Evolutionary conservation across 1,139 yeast species (phyloP), one percentile per base, ranked within the genome.

Genomic region (Debaryomyces singareniensis): DNA sequence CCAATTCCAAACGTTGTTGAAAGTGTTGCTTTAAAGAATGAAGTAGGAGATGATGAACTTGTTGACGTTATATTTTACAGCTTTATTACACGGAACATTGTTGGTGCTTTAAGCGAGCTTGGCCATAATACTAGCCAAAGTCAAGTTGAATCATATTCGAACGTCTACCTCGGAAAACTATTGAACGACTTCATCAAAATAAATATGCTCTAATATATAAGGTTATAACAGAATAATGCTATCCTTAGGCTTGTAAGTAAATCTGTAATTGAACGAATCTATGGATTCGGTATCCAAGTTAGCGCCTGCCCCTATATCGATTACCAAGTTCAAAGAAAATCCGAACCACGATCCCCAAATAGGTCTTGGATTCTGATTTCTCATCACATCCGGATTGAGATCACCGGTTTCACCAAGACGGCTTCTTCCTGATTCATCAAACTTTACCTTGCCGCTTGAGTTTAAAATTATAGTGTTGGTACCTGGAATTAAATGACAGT

Each of bases 31-130:
- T 35, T 55, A 13, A 32, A 43, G 4, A 31, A 40, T 5, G 32
- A 36, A 2, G 35, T 43, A 3, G 44, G 37, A 3, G 43, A 37
- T 7, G 55, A 57, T n/a, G 34, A 45, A 1, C 31, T 31, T 4
- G 77, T 79, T 5, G 93, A 87, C 45, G 69, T 87, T 20, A 75
- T 91, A 0, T 87, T 80, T 50, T 83, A 83, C 51, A 81, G 77
- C 42, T 91, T 86, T 47, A 71, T 89, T 43, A 64, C 75, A 23
- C 70, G 76, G 3, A 78, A 79, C 44, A 58, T 91, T 4, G 36
- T 73, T 5, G 58, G 66, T 40, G 95, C 93, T 0, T 50, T 81
- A 27, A 49, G 62, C 24, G 52, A 51, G 23, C 40, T 65, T 29
- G 53, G 56, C 4, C 51, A 50, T 27, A 29, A 43, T 13, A n/a